Evolutionary conservation across 805 yeast species (phyloP), one percentile per base, ranked within the genome.

Genomic region (Grigorovia humatica): DNA sequence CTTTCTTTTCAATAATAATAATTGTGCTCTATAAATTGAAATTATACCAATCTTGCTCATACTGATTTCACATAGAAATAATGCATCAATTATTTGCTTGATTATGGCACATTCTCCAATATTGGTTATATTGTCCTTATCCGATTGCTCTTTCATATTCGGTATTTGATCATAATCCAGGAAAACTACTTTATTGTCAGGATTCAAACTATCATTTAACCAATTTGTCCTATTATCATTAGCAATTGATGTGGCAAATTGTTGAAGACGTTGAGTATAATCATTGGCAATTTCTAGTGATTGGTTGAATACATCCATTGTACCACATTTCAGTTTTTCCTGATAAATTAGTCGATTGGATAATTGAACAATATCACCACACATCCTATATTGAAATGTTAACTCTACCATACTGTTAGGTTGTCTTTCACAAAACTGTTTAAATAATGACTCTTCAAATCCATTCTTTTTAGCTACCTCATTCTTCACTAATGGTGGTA

Each of bases 331-430:
- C 51, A 93, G 73, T 52, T 82, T 69, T 9, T 88, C 86, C 9
- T 82, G 75, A 62, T 93, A 93, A 13, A 91, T 80, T 54, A 93
- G 74, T 19, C 76, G 77, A 63, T 91, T 93, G 0, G 96, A 84
- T 20, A 93, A 68, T 19, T 78, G 68, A 95, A 89, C 88, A 46
- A 93, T 84, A 52, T 91, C 98, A 38, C 75, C 72, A 66, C 95
- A 83, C 99, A 93, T 93, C 55, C 99, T 74, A 65, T 93, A 93
- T 66, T 93, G 99, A 55, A 80, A 77, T 0, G 86, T 79, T 45
- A 93, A 72, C 54, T 84, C 90, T 4, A 78, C 82, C n/a, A 90
- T 85, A 48, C 86, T 75, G 18, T 76, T 72, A 0, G 97, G 96
- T 58, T 83, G 83, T 0, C 68, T 67, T 17, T 85, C 89, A 55